Base-by-base conservation (phyloP, 2,329 filamentous ascomycete species). In the Westerdykella sp. region DNA sequence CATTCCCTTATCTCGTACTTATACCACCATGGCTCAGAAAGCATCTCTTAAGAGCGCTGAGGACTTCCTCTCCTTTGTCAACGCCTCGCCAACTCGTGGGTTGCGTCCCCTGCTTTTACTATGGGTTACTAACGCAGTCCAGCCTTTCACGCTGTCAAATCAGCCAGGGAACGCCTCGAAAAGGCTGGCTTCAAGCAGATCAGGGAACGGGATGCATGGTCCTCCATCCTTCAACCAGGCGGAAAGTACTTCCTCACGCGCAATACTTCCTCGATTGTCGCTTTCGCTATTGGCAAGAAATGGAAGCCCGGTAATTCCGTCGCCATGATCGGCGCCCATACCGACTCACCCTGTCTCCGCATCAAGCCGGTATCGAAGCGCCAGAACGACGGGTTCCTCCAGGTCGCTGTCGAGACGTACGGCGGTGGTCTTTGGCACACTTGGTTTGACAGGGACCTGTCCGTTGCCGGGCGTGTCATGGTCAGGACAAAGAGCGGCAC, bases 381-480 rank as follows among this genome's bases (percentile, higher is more conserved):
- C 72, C 78, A 80, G 60, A 82, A 79, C 43, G 85, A 86, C 51
- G 91, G 91, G 11, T 98, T 93, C 68, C 71, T 96, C 50, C 93
- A 98, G 70, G 83, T 98, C 44, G 93, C 90, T 41, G 91, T 96
- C 40, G 93, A 98, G 74, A 91, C 88, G 1, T 98, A 98, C 62
- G 93, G 93, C 41, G 93, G 93, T 48, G 93, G 93, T 43, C 83
- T 97, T 60, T 97, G 91, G 91, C 90, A 96, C 69, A 95, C 87
- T 37, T 98, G 81, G 93, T 98, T 98, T 63, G 93, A 98, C 67
- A 83, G 93, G 40, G 93, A 98, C 66, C 73, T 98, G 49, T 85
- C 87, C 56, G 81, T 97, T 42, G 93, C 93, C 25, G 93, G 93
- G 7, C 79, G 93, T 46, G 87, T 87, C 12, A 83, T 97, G 74